Base-by-base conservation (phyloP, 441 rosid species). In the Flueggea neowawraea region DNA sequence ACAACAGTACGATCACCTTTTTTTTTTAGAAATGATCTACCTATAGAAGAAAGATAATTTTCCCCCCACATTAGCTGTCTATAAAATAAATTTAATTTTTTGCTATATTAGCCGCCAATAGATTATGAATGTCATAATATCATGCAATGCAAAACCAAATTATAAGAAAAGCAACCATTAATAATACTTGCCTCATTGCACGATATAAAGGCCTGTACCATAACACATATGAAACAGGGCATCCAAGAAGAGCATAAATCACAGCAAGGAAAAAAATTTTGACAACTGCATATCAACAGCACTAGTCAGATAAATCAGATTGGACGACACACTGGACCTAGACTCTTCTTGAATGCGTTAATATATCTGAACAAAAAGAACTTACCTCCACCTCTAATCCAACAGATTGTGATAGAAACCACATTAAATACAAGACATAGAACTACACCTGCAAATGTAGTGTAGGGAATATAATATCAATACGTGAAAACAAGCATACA, bases 121-220 rank as follows among this genome's bases (percentile, higher is more conserved):
- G 8, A 43, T 43, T 43, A 43, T 43, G 45, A 43, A 43, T n/a
- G n/a, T n/a, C n/a, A n/a, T n/a, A n/a, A n/a, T n/a, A n/a, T 43
- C 45, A 43, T 43, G 10, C 8, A 11, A 11, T 43, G 12, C 12
- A 11, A 11, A 28, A 17, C 39, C 8, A 36, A 61, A 66, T 32
- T n/a, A 28, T 4, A 52, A 31, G 54, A 49, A 61, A 64, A 54
- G 6, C 22, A 68, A 15, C n/a, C 12, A 36, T 61, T 45, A 36
- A 12, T 17, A 33, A 55, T 3, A 54, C 79, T 60, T 73, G 80
- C 98, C 91, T 88, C 97, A 94, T 90, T 62, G 90, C 98, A 69
- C 95, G 89, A 79, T 90, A 94, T 31, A 94, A 86, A 33, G 98
- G 98, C 80, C 95, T 81, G 75, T 94, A 94, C 98, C 98, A 94